Base-by-base conservation (phyloP, 768 basidiomycete genomes). In the Leccinellum rugosiceps region DNA sequence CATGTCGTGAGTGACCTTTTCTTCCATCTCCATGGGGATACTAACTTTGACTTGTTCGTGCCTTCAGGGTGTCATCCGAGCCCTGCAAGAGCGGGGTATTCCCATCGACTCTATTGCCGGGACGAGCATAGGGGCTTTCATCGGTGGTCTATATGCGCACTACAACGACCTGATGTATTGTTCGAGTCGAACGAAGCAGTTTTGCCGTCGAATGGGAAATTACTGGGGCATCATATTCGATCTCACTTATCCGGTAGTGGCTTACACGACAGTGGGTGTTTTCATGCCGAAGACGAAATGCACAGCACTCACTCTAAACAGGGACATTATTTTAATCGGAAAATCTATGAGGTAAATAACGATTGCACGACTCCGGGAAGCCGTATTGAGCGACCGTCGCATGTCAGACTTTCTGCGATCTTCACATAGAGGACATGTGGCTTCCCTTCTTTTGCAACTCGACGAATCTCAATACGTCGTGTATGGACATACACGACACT, bases 351-450 rank as follows among this genome's bases (percentile, higher is more conserved):
- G 81, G 91, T 85, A 68, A 53, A 49, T 28, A 14, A 41, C 25
- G 25, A 25, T 44, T 5, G 9, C 19, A 4, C 10, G 10, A 13
- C 41, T 48, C 59, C 28, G 52, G 28, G 15, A 55, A 48, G 41
- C 48, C 7, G 32, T 46, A 2, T 53, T 64, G 13, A 67, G n/a
- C 19, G 28, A 43, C 41, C 19, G 19, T 25, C 25, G 2, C 19
- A 35, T 62, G 61, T 31, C 61, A 92, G 83, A 85, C 91, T 17
- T 96, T 97, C 70, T 96, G 94, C 64, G 93, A 92, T 71, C 83
- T 94, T 43, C 94, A 98, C 64, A 93, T 93, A 41, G 90, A 94
- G 73, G 95, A 97, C 74, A 96, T 97, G 91, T 98, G 96, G 97
- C 78, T 99, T 6, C 97, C 96, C 4, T 98, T 85, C 76, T 98